Conservation (phyloP, 176 grass and related monocot species). For the Ensete glaucum region DNA sequence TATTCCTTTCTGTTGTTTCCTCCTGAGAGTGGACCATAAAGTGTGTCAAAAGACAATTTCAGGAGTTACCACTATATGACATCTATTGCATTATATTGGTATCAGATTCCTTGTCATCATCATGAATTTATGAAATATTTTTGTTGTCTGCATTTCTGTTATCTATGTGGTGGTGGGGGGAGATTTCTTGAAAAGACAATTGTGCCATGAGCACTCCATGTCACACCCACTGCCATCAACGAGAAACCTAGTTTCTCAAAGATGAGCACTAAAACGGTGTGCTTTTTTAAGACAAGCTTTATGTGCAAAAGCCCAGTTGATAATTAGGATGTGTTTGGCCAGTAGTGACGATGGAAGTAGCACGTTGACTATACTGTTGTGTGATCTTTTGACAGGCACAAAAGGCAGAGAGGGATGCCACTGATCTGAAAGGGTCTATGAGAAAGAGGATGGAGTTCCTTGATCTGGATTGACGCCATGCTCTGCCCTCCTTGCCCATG, state of each 20-base stretch:
- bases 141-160: not conserved
- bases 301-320: no score
- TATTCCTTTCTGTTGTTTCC: not conserved
- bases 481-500: not conserved
- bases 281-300: no score
- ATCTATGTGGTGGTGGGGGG: not conserved
- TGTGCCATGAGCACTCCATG: no score
- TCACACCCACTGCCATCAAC: no score
- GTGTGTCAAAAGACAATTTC: not conserved
- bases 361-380: not conserved
- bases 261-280: no score
- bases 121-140: not conserved
- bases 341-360: no score
- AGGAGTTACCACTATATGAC: not conserved
- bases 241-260: no score
- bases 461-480: constrained; percentile 12
- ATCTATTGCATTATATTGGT: not conserved
- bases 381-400: not conserved
- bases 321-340: no score
- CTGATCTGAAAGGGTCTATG: constrained; percentile 30
- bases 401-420: constrained; percentile 22
- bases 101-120: no score
- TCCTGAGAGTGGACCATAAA: not conserved
- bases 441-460: constrained; percentile 35
- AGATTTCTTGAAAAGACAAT: not conserved